A percentile compares a stretch with the other conserved stretches of the same genome.
Conservation (phyloP, 768 basidiomycete species). For the Saitozyma podzolica region DNA sequence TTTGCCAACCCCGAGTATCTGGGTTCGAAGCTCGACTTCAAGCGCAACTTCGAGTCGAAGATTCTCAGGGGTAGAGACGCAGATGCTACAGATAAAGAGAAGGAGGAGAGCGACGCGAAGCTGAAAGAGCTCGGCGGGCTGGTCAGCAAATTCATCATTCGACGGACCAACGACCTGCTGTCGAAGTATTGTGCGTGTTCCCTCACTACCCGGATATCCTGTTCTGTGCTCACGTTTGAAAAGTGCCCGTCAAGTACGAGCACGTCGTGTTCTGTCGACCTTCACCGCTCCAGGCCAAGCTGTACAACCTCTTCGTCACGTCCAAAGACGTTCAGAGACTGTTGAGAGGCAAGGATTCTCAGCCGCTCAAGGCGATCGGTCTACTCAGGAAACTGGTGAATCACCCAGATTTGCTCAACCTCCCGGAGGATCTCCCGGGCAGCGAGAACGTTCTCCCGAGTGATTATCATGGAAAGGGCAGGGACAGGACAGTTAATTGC, state of each 20-base stretch:
- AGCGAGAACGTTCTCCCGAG: constrained; percentile 78
- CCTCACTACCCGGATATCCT: neutral
- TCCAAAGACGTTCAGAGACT: constrained; percentile 90
- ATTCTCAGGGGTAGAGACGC: constrained; percentile 90
- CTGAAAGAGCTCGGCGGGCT: constrained; percentile 83
- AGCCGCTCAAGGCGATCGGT: constrained; percentile 94
- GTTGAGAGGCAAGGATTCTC: constrained; percentile 80
- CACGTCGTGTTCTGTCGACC: constrained; percentile 91
- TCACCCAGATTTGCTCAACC: constrained; percentile 83
- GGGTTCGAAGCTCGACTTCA: constrained; percentile 83
- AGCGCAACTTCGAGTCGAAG: constrained; percentile 89
- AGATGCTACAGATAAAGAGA: constrained; percentile 73
- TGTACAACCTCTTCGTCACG: constrained; percentile 86
- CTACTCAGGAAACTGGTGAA: constrained; percentile 94
- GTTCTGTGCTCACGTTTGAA: neutral
- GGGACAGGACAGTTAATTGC: constrained; percentile 62
- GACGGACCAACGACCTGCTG: constrained; percentile 87
- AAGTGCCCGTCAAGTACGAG: constrained; percentile 99
- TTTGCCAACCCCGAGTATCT: constrained; percentile 91
- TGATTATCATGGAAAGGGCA: constrained; percentile 59
- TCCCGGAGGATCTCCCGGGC: constrained; percentile 80
- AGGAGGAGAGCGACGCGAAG: constrained; percentile 82
- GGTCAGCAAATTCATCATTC: constrained; percentile 91
- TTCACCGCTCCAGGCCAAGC: constrained; percentile 75
- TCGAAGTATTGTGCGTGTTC: constrained; percentile 82